A percentile compares a stretch with the other conserved stretches of the same genome.
Evolutionary conservation across 1,139 yeast genomes (phyloP).

Genomic region (Scheffersomyces titani): DNA sequence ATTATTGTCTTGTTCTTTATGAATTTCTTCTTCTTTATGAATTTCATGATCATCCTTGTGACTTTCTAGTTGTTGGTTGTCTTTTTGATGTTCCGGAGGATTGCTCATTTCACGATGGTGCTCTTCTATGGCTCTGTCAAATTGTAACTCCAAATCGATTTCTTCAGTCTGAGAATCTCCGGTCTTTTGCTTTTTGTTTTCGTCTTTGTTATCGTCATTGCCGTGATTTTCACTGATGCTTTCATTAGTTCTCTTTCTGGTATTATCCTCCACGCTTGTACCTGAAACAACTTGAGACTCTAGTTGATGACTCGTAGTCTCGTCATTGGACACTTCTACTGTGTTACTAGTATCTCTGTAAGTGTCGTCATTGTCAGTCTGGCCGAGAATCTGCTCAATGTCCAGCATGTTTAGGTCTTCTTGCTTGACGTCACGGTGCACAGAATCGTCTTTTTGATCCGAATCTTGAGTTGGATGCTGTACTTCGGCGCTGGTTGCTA

Average conservation of each 20-base stretch:
- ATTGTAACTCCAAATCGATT: slow-evolving; percentile 5
- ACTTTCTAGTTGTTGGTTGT: background rate
- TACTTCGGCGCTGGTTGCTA: background rate
- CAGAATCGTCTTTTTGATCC: background rate
- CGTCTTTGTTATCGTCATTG: slow-evolving; percentile 1
- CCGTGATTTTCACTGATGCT: slow-evolving; percentile 1
- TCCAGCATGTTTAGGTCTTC: slow-evolving; percentile 9
- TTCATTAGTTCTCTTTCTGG: slow-evolving; percentile 5
- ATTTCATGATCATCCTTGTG: background rate
- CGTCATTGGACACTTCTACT: background rate
- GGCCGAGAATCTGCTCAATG: slow-evolving; percentile 3
- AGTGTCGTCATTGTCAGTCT: background rate
- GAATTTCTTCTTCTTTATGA: background rate
- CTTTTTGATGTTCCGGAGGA: background rate
- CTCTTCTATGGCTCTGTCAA: slow-evolving; percentile 8
- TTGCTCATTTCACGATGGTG: slow-evolving; percentile 4
- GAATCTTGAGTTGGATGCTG: background rate
- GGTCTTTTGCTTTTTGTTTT: slow-evolving; percentile 5
- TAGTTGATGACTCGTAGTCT: background rate
- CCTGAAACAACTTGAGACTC: background rate
- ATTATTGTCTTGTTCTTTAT: background rate
- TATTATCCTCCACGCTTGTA: slow-evolving; percentile 4
- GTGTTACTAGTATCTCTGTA: background rate
- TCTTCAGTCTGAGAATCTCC: background rate
- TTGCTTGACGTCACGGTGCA: background rate